Evolutionary conservation across 495 filamentous ascomycete genomes (phyloP).

Genomic region (Talaromyces adpressus): DNA sequence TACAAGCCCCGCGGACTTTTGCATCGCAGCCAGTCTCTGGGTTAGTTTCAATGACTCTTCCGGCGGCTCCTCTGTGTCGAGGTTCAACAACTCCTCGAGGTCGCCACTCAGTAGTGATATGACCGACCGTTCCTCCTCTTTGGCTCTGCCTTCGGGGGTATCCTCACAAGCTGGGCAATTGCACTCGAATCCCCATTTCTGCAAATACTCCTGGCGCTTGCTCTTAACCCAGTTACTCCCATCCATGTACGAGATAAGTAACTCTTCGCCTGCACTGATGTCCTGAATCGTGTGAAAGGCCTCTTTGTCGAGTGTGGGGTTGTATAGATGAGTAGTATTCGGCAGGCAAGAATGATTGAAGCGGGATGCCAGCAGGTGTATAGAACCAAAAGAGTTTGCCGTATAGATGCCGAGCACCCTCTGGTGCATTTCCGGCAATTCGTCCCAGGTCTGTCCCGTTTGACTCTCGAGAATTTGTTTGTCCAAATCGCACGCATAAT

Average conservation of each 20-base stretch:
- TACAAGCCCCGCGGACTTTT: not conserved
- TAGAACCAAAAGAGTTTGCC: not conserved
- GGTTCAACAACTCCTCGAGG: not conserved
- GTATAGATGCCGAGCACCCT: not conserved
- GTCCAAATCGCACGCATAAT: not conserved
- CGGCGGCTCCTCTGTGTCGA: not conserved
- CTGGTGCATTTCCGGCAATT: not conserved
- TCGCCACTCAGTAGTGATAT: not conserved
- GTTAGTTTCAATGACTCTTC: not conserved
- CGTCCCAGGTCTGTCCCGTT: not conserved
- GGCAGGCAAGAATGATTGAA: constrained; percentile 5
- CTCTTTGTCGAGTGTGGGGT: not conserved
- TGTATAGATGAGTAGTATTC: not conserved
- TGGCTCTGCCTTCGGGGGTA: no score
- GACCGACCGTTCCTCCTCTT: not conserved
- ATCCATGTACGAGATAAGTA: not conserved
- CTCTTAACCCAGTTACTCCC: no score
- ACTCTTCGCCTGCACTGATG: not conserved
- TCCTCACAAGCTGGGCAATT: no score
- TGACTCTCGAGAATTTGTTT: not conserved
- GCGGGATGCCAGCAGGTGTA: not conserved
- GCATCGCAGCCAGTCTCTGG: not conserved
- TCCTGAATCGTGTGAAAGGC: not conserved
- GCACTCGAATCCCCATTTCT: no score
- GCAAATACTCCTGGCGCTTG: no score